phyloP scores from a whole-genome alignment of 805 yeast genomes.

The Clavispora santaluciae region DNA sequence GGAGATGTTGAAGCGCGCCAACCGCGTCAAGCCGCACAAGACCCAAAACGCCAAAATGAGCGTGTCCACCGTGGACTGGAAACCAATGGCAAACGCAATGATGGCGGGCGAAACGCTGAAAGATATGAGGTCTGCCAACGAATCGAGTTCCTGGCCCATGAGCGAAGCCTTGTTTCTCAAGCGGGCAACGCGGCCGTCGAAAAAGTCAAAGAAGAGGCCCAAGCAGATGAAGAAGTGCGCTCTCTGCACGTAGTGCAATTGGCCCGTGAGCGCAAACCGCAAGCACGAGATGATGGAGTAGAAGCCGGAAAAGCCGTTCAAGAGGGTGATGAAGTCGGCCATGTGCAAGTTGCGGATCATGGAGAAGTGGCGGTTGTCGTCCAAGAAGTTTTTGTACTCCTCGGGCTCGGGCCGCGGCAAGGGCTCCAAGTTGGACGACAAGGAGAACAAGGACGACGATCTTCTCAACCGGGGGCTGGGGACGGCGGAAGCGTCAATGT shows the following conservation, averaged over 20 bases:
- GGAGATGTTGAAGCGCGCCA: slow-evolving; percentile 94
- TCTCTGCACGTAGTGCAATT: slow-evolving; percentile 69
- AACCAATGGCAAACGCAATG: slow-evolving; percentile 87
- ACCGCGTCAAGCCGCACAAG: slow-evolving; percentile 85
- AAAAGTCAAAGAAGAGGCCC: slow-evolving; percentile 92
- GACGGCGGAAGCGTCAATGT: slow-evolving; percentile 18
- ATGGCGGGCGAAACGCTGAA: slow-evolving; percentile 96
- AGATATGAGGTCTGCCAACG: slow-evolving; percentile 89
- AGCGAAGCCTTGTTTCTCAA: slow-evolving; percentile 85
- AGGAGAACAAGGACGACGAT: slow-evolving; percentile 49
- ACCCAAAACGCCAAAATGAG: slow-evolving; percentile 77
- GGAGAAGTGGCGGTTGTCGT: slow-evolving; percentile 80
- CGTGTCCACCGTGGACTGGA: slow-evolving; percentile 78
- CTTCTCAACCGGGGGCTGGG: slow-evolving; percentile 39
- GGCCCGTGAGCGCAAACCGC: slow-evolving; percentile 68
- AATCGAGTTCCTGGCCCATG: slow-evolving; percentile 97
- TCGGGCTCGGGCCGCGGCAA: slow-evolving; percentile 72
- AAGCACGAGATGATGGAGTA: slow-evolving; percentile 83
- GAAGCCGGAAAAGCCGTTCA: slow-evolving; percentile 93
- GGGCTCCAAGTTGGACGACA: slow-evolving; percentile 52
- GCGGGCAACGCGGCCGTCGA: slow-evolving; percentile 96
- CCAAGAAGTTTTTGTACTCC: slow-evolving; percentile 74
- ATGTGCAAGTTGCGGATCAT: slow-evolving; percentile 83
- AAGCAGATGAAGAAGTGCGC: slow-evolving; percentile 87
- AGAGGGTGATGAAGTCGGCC: slow-evolving; percentile 93